Evolutionary conservation across 1,284 basidiomycete genomes (phyloP).

Genomic region (Cryptococcus sp.): DNA sequence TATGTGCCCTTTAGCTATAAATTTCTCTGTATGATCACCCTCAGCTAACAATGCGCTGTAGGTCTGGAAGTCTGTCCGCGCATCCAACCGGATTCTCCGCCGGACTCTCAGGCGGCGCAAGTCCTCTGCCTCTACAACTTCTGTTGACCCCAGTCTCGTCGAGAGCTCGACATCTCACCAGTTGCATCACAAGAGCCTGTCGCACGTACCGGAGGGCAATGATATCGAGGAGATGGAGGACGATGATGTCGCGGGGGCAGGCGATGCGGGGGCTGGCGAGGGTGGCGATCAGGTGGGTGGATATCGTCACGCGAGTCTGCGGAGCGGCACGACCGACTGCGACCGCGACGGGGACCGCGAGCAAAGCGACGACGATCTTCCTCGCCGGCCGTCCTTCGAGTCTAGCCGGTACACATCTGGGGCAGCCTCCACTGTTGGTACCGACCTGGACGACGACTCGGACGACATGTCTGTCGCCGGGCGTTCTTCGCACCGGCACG

Average conservation of each 20-base stretch:
- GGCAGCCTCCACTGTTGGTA: slow-evolving; percentile 17
- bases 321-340: background rate
- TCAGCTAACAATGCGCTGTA: slow-evolving; percentile 1
- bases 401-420: slow-evolving; percentile 36
- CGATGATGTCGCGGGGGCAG: background rate
- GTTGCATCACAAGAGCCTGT: slow-evolving; percentile 15
- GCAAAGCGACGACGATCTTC: slow-evolving; percentile 15
- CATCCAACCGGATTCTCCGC: slow-evolving; percentile 39
- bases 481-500: background rate
- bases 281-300: background rate
- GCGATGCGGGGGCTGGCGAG: background rate
- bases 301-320: background rate
- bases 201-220: slow-evolving; percentile 33
- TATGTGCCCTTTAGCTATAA: slow-evolving; percentile 13
- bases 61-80: slow-evolving; percentile 51
- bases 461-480: slow-evolving; percentile 12
- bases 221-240: slow-evolving; percentile 21
- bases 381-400: slow-evolving; percentile 34
- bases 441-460: slow-evolving; percentile 29
- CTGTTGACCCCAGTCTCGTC: slow-evolving; percentile 5
- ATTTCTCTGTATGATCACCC: too few relatives aligned
- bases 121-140: slow-evolving; percentile 12
- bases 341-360: slow-evolving; percentile 1
- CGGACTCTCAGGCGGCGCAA: slow-evolving; percentile 28
- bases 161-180: slow-evolving; percentile 1